Evolutionary conservation across 441 rosid genomes (phyloP), one percentile per base, ranked within the genome.

Genomic region (Gossypium gossypioides): DNA sequence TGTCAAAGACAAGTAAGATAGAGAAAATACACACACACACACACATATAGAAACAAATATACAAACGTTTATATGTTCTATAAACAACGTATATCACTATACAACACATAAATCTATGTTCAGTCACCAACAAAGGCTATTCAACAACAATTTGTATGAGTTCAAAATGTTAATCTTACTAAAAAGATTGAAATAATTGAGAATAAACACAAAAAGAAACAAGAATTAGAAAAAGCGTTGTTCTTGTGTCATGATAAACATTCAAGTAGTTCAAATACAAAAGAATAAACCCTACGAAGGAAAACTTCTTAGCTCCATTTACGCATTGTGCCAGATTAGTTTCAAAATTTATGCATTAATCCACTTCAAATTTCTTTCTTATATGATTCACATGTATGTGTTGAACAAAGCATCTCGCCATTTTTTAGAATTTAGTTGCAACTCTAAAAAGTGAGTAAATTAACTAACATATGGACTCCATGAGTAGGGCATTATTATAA

Each of bases 1-100:
- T 16, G 8, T 68, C 59, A 51, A 27, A 16, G 58, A 9, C 2
- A 8, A 50, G 58, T n/a, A 50, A 67, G 42, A 48, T 67, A 12
- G 22, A 65, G 58, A 50, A n/a, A 24, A 48, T 13, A 22, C 3
- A 22, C 0, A 48, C 2, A 1, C 5, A 25, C 4, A 1, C 4
- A 24, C 18, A 15, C 13, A 15, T 10, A 67, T 0, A 66, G 63
- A 8, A 10, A 32, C 77, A 34, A 34, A 6, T 64, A 27, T 68
- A 54, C 72, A 66, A 51, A 68, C 56, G 15, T 54, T 55, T 64
- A 67, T 15, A 62, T 21, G 8, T 24, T 44, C 52, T 56, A 40
- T 24, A 56, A 21, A 9, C 2, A 70, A 54, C 8, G 21, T 55
- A 56, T 19, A 32, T 3, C 34, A 56, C 40, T 56, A 12, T 12